Evolutionary conservation across 2,329 filamentous ascomycete species (phyloP).

Genomic region (Elsinoe ampelina): DNA sequence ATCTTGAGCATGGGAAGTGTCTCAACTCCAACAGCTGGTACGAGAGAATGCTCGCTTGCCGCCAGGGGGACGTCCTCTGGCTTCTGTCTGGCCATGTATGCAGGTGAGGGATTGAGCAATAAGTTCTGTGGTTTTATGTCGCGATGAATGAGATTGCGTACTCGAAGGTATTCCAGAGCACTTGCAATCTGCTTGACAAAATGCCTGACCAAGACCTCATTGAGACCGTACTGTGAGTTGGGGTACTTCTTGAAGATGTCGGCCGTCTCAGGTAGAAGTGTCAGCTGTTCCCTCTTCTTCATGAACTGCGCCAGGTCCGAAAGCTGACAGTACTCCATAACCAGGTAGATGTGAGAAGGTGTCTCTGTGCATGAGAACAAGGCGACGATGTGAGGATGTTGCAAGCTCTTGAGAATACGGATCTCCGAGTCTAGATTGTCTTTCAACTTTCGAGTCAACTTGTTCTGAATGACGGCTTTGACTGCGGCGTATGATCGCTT

Average conservation of each 20-base stretch:
- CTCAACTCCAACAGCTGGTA: conserved; percentile 68
- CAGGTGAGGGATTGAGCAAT: conserved; percentile 71
- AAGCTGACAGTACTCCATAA: conserved; percentile 98
- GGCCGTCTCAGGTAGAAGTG: conserved; percentile 67
- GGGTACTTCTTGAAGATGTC: conserved; percentile 94
- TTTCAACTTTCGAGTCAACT: conserved; percentile 90
- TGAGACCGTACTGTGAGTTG: conserved; percentile 72
- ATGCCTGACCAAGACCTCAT: conserved; percentile 93
- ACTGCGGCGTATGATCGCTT: conserved; percentile 79
- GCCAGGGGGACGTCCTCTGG: conserved; percentile 61
- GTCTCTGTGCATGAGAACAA: conserved; percentile 91
- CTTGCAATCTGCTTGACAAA: conserved; percentile 93
- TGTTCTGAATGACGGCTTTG: conserved; percentile 87
- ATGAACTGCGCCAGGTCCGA: conserved; percentile 94
- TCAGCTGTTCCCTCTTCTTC: conserved; percentile 78
- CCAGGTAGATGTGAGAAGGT: conserved; percentile 78
- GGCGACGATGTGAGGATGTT: conserved; percentile 93
- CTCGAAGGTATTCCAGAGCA: conserved; percentile 78
- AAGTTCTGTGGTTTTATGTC: conserved; percentile 98
- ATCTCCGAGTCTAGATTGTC: conserved; percentile 96
- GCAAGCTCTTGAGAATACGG: conserved; percentile 82
- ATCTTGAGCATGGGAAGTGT: conserved; percentile 95
- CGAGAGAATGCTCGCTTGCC: conserved; percentile 69
- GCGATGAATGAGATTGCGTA: conserved; percentile 82
- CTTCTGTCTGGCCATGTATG: conserved; percentile 55